Conservation (phyloP, 805 yeast genomes). For the Metschnikowia vanudenii region DNA sequence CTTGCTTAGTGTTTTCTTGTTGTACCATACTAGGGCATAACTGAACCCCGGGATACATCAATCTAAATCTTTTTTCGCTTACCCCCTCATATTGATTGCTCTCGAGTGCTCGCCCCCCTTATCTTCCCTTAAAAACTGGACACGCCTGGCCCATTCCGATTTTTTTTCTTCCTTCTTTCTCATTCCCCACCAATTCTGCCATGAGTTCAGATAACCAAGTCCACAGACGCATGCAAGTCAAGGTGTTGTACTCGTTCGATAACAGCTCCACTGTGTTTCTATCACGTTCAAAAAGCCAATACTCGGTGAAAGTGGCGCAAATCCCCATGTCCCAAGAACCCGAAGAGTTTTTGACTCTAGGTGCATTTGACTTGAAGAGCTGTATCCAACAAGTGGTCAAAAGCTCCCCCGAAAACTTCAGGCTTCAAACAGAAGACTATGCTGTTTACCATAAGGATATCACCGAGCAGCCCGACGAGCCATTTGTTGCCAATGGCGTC, state of each 20-base stretch:
- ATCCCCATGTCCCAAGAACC: constrained; percentile 29
- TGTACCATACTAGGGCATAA: background rate
- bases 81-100: background rate
- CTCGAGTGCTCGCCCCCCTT: background rate
- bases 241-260: constrained; percentile 45
- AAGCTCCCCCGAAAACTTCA: constrained; percentile 44
- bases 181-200: background rate
- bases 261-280: constrained; percentile 42
- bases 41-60: too few species aligned
- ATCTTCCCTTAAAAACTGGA: background rate
- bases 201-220: constrained; percentile 27
- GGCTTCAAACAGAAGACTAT: constrained; percentile 38
- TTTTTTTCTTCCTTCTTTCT: background rate
- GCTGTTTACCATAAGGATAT: constrained; percentile 47
- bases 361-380: constrained; percentile 41
- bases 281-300: constrained; percentile 36
- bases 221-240: constrained; percentile 43
- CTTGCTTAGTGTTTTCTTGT: background rate
- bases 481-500: constrained; percentile 44
- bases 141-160: background rate
- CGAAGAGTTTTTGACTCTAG: constrained; percentile 35
- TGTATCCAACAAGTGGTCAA: constrained; percentile 39
- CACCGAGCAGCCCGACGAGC: constrained; percentile 49
- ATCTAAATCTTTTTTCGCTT: background rate
- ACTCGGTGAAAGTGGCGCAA: constrained; percentile 38